Percentiles rank a stretch among this genome's conserved stretches.
phyloP scores from a whole-genome alignment of 768 basidiomycete species.

The Candolleomyces aberdarensis region DNA sequence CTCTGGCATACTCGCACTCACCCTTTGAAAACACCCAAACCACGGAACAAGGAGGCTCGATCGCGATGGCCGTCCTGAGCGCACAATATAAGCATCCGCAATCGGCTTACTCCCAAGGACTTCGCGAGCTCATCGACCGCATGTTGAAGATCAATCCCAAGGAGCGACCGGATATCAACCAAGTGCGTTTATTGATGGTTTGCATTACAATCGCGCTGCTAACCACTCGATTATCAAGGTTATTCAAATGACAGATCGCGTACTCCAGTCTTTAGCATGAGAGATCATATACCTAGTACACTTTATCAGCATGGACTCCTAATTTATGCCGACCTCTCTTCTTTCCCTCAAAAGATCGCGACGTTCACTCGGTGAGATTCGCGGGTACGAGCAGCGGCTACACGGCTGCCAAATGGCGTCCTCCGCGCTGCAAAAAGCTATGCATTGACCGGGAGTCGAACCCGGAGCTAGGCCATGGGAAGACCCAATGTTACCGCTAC shows the following conservation, averaged over 20 bases:
- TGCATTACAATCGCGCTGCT: neutral
- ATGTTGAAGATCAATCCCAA: constrained; percentile 83
- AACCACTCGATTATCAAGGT: constrained; percentile 41
- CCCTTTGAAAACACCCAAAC: constrained; percentile 94
- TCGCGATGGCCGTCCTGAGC: constrained; percentile 96
- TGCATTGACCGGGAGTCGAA: constrained; percentile 55
- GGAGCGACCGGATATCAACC: constrained; percentile 81
- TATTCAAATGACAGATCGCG: constrained; percentile 59
- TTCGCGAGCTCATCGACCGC: constrained; percentile 77
- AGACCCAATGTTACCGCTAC: constrained; percentile 84
- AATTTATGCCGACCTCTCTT: neutral
- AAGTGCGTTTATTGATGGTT: constrained; percentile 45
- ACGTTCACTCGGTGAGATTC: too few species aligned
- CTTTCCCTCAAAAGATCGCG: too few species aligned
- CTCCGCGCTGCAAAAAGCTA: neutral
- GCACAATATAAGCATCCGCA: constrained; percentile 89
- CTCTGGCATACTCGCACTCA: constrained; percentile 92
- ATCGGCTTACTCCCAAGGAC: constrained; percentile 82
- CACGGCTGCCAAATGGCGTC: neutral
- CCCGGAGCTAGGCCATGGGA: constrained; percentile 66
- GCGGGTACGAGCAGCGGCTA: too few species aligned
- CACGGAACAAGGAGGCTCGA: constrained; percentile 92
- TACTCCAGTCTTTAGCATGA: constrained; percentile 56
- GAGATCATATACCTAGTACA: neutral
- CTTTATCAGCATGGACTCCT: constrained; percentile 10